Conservation (phyloP, 192 early-diverging fungal genomes). For the Umbelopsis ramanniana region DNA sequence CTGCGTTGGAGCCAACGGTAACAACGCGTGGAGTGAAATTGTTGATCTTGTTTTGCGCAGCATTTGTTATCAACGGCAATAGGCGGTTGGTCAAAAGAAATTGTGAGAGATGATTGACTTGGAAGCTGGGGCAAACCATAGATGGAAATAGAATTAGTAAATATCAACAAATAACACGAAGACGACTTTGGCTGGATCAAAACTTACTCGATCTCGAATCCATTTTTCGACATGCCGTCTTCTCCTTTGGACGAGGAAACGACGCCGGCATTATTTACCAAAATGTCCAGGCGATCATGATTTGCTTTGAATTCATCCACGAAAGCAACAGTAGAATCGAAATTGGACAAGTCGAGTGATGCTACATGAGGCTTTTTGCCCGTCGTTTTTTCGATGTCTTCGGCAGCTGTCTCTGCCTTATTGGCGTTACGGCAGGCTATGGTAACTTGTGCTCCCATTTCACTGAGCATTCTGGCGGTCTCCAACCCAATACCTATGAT, state of each 20-base stretch:
- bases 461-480: conserved; percentile 31
- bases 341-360: conserved; percentile 20
- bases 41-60: conserved; percentile 12
- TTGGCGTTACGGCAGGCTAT: conserved; percentile 33
- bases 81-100: conserved; percentile 21
- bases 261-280: conserved; percentile 59
- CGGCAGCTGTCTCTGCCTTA: conserved; percentile 10
- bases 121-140: neutral
- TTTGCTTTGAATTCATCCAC: conserved; percentile 34
- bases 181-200: neutral
- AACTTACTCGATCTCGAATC: conserved; percentile 21
- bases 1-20: conserved; percentile 8
- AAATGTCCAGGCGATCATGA: conserved; percentile 42
- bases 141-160: too few relatives aligned
- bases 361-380: neutral
- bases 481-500: conserved; percentile 34
- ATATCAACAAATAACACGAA: neutral
- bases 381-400: conserved; percentile 17
- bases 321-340: conserved; percentile 40
- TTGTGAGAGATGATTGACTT: conserved; percentile 25
- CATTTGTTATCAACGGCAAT: neutral
- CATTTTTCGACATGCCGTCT: conserved; percentile 2
- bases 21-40: conserved; percentile 21
- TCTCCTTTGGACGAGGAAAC: neutral
- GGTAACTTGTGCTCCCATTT: conserved; percentile 27